Evolutionary conservation across 169 alveolate species (phyloP).

Genomic region (Cryptosporidium sp.): DNA sequence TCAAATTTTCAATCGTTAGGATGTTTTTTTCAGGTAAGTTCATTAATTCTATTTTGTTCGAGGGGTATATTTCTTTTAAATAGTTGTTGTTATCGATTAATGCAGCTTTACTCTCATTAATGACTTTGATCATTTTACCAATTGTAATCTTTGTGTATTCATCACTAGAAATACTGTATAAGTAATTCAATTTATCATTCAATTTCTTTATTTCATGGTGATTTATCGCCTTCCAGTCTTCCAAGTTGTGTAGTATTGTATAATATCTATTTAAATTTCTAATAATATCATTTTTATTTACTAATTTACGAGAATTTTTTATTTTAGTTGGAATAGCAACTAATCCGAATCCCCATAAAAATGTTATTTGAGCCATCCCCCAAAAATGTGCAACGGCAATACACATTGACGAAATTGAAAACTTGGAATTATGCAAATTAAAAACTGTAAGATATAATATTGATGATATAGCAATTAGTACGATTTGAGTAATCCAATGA

Average conservation of each 20-base stretch:
- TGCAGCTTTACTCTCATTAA: background rate
- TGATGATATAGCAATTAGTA: background rate
- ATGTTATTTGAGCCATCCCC: conserved; percentile 42
- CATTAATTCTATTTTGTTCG: background rate
- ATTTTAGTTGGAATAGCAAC: conserved; percentile 29
- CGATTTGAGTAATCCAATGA: conserved; percentile 18
- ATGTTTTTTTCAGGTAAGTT: background rate
- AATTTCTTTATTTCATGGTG: conserved; percentile 5
- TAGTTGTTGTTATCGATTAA: background rate
- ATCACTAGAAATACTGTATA: conserved; percentile 15
- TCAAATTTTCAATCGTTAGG: background rate
- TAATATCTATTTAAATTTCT: conserved; percentile 2
- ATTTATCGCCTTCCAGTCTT: conserved; percentile 43
- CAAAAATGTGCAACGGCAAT: conserved; percentile 35
- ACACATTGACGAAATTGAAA: conserved; percentile 20
- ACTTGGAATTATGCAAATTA: background rate
- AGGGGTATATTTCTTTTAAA: background rate
- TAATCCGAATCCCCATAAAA: conserved; percentile 47
- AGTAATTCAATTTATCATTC: conserved; percentile 1
- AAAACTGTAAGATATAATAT: background rate
- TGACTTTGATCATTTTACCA: conserved; percentile 1
- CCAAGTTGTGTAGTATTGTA: conserved; percentile 3
- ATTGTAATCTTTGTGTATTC: background rate
- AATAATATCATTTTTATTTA: background rate
- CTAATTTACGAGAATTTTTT: conserved; percentile 1